phyloP scores from a whole-genome alignment of 495 filamentous ascomycete genomes.

The Aspergillus funiculosus region DNA sequence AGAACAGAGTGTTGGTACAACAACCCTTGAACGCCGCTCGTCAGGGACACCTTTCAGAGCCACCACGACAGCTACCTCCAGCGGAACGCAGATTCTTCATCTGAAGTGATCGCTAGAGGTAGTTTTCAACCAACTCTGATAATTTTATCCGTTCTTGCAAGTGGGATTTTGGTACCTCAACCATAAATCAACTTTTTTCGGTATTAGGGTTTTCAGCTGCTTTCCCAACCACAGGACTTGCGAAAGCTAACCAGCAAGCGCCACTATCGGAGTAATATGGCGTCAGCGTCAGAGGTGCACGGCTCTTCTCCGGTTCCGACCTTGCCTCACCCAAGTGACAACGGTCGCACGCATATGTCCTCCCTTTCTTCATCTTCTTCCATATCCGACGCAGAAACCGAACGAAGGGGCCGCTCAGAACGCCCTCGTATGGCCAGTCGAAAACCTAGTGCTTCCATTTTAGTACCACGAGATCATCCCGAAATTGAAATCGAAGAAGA shows the following conservation, averaged over 20 bases:
- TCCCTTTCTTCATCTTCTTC: conserved; percentile 43
- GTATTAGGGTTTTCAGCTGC: not conserved
- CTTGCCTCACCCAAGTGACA: conserved; percentile 40
- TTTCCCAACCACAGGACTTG: conserved; percentile 9
- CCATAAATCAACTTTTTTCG: conserved; percentile 5
- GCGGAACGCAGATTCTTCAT: conserved; percentile 40
- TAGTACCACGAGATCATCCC: conserved; percentile 67
- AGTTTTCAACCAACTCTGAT: conserved; percentile 25
- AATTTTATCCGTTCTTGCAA: not conserved
- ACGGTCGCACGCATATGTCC: conserved; percentile 40
- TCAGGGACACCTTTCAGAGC: conserved; percentile 8
- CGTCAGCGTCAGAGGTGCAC: conserved; percentile 37
- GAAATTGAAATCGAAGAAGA: conserved; percentile 62
- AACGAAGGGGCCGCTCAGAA: conserved; percentile 41
- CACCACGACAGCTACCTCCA: conserved; percentile 37
- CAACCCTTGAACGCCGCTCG: conserved; percentile 12
- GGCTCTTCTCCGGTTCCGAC: conserved; percentile 40
- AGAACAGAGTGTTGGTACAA: conserved; percentile 3
- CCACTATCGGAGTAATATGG: conserved; percentile 31
- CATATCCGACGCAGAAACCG: conserved; percentile 44
- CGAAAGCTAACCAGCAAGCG: conserved; percentile 17
- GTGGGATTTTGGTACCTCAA: conserved; percentile 6
- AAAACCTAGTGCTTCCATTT: conserved; percentile 73
- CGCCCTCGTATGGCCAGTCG: conserved; percentile 54
- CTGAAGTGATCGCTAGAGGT: conserved; percentile 44